Base-by-base conservation (phyloP, 176 grass and related monocot genomes). In the Lolium perenne region DNA sequence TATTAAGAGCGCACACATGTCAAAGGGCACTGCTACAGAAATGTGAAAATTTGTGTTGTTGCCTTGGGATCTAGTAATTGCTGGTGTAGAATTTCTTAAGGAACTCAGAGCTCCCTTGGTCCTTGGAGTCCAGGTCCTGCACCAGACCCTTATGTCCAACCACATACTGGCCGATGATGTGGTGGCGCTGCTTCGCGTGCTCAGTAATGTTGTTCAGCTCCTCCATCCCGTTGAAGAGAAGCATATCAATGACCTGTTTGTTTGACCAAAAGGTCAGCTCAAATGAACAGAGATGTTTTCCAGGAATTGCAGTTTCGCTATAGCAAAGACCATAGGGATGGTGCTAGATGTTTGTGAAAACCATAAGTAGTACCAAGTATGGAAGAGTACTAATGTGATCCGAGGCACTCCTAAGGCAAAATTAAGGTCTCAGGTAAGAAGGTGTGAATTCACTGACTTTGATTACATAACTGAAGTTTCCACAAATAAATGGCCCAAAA, bases 151-250 rank as follows among this genome's bases (percentile, higher is more conserved):
- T 79, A 8, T 87, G 86, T n/a, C 91, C 97, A 2, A 95, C 41
- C 38, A 98, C 97, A 43, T 98, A 98, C 53, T 95, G 97, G 38
- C 97, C 97, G 67, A 98, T 88, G 55, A 98, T 22, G 73, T 98
- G 97, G 63, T 98, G 97, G 7, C 97, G 97, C 86, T 98, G 97
- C 79, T 98, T 98, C 16, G 93, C 94, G 0, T 98, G 97, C 53
- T 94, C 86, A 4, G 83, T 87, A 49, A 98, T 82, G 82, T 98
- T 98, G 88, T 84, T 71, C 67, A 95, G 88, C 65, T 98, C 97
- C 90, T 98, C 97, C 82, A 58, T 71, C 25, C 90, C 97, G 3
- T 98, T 98, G 38, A 98, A 91, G 41, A 98, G 90, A 83, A 98
- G 92, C 94, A 98, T 89, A 84, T 98, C 97, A 80, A 98, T 94